These are phyloP conservation scores for Xylariaceae sp. DNA, from an alignment of 2,329 filamentous ascomycete genomes.

Conservation along the genomic window DNA sequence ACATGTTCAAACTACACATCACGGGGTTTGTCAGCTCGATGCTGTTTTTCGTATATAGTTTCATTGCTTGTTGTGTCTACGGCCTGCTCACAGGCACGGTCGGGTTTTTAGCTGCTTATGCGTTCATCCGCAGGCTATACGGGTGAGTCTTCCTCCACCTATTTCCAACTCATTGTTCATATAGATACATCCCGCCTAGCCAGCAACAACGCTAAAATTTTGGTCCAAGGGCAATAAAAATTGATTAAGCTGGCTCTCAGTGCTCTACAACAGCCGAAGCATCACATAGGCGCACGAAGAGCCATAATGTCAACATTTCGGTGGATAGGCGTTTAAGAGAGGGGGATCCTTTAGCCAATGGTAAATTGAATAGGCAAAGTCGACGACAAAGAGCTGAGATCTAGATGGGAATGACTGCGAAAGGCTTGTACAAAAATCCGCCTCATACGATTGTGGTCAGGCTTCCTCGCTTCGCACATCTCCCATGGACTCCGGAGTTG, in stretches of 20 bases:
- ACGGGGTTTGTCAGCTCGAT: conserved; percentile 73
- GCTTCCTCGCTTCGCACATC: too few species aligned
- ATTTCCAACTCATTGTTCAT: neutral
- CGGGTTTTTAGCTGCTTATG: conserved; percentile 78
- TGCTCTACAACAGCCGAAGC: too few species aligned
- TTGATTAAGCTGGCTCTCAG: conserved; percentile 34
- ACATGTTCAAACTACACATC: conserved; percentile 74
- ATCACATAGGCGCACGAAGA: too few species aligned
- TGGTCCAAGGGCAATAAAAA: conserved; percentile 45
- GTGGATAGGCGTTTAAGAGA: too few species aligned
- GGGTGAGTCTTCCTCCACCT: conserved; percentile 46
- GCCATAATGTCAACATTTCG: too few species aligned
- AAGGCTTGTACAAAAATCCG: too few species aligned
- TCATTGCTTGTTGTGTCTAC: conserved; percentile 77
- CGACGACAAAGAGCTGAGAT: too few species aligned
- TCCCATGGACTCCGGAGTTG: too few species aligned
- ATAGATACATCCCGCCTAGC: neutral
- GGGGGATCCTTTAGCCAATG: too few species aligned
- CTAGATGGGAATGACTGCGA: too few species aligned
- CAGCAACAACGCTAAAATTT: conserved; percentile 13
- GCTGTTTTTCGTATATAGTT: conserved; percentile 82
- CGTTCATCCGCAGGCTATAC: conserved; percentile 81
- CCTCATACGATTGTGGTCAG: too few species aligned
- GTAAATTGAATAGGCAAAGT: too few species aligned
- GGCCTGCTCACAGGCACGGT: conserved; percentile 78